These are phyloP conservation scores for Chaetomium cochliodes DNA, from an alignment of 495 filamentous ascomycete genomes.

Conservation along the genomic window DNA sequence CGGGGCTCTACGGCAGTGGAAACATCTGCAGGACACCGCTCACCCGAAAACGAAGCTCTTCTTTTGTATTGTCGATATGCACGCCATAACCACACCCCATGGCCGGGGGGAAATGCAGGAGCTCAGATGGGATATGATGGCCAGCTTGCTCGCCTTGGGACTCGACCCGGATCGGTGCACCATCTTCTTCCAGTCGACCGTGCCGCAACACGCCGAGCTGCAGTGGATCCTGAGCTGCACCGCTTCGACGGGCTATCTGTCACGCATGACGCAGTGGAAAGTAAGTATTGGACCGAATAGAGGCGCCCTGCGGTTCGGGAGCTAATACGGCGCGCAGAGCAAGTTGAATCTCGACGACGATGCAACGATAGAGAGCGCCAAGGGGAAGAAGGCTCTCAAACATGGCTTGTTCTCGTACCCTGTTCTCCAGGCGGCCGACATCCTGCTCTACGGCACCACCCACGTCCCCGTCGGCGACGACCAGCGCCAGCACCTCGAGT, in stretches of 20 bases:
- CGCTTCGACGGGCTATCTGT: constrained; percentile 83
- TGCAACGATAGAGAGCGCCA: constrained; percentile 50
- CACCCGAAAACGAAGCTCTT: constrained; percentile 57
- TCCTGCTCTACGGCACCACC: constrained; percentile 83
- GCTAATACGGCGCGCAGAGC: constrained; percentile 48
- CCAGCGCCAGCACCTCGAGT: constrained; percentile 90
- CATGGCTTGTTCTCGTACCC: constrained; percentile 96
- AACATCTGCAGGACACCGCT: constrained; percentile 66
- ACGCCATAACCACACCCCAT: constrained; percentile 82
- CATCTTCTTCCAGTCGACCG: constrained; percentile 82
- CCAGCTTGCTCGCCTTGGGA: constrained; percentile 78
- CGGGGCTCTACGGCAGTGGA: constrained; percentile 87
- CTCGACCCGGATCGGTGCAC: constrained; percentile 69
- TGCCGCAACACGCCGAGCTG: constrained; percentile 77
- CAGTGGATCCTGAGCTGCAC: constrained; percentile 96
- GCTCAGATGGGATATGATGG: constrained; percentile 71
- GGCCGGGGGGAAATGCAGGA: constrained; percentile 54
- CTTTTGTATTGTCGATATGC: constrained; percentile 87
- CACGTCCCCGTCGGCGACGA: constrained; percentile 96
- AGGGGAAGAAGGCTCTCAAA: constrained; percentile 61
- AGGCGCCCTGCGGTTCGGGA: too few species aligned
- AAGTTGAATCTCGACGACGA: constrained; percentile 64
- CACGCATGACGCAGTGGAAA: constrained; percentile 99
- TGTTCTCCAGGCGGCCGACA: constrained; percentile 91
- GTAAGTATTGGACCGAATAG: constrained; percentile 28